These are phyloP conservation scores for Luzula sylvatica DNA, from an alignment of 176 grass and related monocot genomes.

Conservation along the genomic window DNA sequence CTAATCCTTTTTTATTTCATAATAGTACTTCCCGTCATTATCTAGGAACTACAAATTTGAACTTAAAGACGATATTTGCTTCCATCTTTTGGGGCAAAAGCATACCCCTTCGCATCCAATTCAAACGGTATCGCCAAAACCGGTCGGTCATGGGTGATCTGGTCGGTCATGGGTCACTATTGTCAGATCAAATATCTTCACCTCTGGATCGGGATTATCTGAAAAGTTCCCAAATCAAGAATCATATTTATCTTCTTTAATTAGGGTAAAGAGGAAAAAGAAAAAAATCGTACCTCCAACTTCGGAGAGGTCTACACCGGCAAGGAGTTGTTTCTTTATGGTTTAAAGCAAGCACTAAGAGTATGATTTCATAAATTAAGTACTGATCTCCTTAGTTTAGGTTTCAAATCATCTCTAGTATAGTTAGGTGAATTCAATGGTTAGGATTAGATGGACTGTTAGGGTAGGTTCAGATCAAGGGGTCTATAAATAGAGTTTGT, in stretches of 20 bases:
- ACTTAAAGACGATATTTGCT: constrained; percentile 76
- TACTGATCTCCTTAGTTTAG: too few relatives aligned
- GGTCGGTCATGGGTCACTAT: constrained; percentile 48
- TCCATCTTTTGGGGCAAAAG: constrained; percentile 74
- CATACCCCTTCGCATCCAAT: constrained; percentile 55
- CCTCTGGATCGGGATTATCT: constrained; percentile 76
- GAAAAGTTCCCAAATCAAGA: background rate
- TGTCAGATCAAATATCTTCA: constrained; percentile 64
- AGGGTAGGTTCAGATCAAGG: too few relatives aligned
- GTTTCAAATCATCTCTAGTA: too few relatives aligned
- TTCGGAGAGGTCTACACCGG: constrained; percentile 58
- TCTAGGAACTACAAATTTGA: constrained; percentile 86
- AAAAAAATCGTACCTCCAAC: constrained; percentile 43
- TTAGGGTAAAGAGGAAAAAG: too few relatives aligned
- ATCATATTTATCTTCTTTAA: too few relatives aligned
- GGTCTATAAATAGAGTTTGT: too few relatives aligned
- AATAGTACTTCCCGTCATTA: constrained; percentile 78
- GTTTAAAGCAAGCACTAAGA: too few relatives aligned
- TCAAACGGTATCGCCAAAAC: constrained; percentile 63
- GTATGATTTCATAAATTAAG: too few relatives aligned
- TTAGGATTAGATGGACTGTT: too few relatives aligned
- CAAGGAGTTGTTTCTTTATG: constrained; percentile 86
- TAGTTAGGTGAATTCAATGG: too few relatives aligned
- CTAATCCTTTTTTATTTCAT: constrained; percentile 88
- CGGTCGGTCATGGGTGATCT: too few relatives aligned